A percentile compares a stretch with the other conserved stretches of the same genome.
Conservation (phyloP, 2,329 filamentous ascomycete genomes). For the Penicillium sp. region DNA sequence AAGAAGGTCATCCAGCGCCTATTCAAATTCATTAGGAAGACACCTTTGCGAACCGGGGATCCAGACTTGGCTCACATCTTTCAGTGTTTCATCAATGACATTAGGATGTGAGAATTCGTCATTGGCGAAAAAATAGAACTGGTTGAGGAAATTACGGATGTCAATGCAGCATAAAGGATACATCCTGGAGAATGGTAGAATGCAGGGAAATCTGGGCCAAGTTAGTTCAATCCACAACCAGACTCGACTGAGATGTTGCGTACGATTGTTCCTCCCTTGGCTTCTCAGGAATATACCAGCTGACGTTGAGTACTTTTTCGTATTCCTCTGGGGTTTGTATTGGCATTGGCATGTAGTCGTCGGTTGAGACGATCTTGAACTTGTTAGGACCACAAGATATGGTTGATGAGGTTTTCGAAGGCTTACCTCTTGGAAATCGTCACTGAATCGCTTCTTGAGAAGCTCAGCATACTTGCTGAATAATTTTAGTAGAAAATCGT, state of each 20-base stretch:
- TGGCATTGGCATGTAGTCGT: conserved; percentile 99
- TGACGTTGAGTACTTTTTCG: conserved; percentile 90
- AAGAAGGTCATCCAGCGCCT: conserved; percentile 92
- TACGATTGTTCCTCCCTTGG: conserved; percentile 67
- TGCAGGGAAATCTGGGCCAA: conserved; percentile 68
- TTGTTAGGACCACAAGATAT: conserved; percentile 1
- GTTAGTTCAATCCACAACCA: neutral
- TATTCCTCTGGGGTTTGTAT: conserved; percentile 88
- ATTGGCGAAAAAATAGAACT: conserved; percentile 96
- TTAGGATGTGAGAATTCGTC: conserved; percentile 89
- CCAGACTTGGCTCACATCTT: conserved; percentile 51
- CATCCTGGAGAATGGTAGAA: conserved; percentile 98
- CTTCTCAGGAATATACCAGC: conserved; percentile 88
- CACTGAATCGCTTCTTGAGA: conserved; percentile 83
- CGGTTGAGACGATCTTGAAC: conserved; percentile 64
- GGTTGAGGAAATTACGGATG: conserved; percentile 93
- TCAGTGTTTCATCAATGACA: conserved; percentile 85
- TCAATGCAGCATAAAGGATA: conserved; percentile 98
- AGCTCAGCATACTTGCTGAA: conserved; percentile 93
- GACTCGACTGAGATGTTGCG: conserved; percentile 18
- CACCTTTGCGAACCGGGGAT: neutral
- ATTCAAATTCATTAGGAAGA: neutral
- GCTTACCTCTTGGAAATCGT: conserved; percentile 82
- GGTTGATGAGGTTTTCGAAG: neutral
- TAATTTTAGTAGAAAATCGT: conserved; percentile 76